phyloP scores from a whole-genome alignment of 2,329 filamentous ascomycete genomes.

The Aspergillus awamori region DNA sequence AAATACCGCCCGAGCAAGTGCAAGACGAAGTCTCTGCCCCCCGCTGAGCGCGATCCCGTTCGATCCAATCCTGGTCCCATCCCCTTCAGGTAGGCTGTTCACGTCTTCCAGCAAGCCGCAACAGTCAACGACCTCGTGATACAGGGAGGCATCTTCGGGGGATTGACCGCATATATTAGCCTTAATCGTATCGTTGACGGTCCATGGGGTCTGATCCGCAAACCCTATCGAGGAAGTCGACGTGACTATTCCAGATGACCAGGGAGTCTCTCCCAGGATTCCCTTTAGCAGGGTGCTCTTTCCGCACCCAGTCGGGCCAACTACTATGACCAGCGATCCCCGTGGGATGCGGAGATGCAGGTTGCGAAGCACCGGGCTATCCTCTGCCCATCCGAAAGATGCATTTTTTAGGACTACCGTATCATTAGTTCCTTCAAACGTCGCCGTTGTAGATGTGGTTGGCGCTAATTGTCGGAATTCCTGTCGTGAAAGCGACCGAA shows the following conservation, averaged over 20 bases:
- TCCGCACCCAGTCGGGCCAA: slow-evolving; percentile 51
- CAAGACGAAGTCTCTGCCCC: background rate
- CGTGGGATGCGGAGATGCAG: background rate
- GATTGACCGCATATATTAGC: background rate
- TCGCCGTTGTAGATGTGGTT: background rate
- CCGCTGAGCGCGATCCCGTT: background rate
- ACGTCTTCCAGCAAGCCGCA: background rate
- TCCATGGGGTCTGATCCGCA: background rate
- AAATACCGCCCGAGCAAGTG: background rate
- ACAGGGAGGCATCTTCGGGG: background rate
- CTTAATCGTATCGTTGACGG: background rate
- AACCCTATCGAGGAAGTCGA: background rate
- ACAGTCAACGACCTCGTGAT: background rate
- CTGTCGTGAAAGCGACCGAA: background rate
- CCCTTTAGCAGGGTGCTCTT: background rate
- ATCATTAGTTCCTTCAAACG: background rate
- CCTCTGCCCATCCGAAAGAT: background rate
- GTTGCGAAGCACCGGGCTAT: background rate
- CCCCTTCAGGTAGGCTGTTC: background rate
- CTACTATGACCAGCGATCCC: slow-evolving; percentile 27
- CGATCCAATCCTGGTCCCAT: background rate
- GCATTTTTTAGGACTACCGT: background rate
- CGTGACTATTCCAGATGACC: background rate
- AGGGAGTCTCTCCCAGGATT: background rate
- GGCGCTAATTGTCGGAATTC: background rate